Conservation (phyloP, 768 basidiomycete genomes). For the Xerocomellus intermedius region DNA sequence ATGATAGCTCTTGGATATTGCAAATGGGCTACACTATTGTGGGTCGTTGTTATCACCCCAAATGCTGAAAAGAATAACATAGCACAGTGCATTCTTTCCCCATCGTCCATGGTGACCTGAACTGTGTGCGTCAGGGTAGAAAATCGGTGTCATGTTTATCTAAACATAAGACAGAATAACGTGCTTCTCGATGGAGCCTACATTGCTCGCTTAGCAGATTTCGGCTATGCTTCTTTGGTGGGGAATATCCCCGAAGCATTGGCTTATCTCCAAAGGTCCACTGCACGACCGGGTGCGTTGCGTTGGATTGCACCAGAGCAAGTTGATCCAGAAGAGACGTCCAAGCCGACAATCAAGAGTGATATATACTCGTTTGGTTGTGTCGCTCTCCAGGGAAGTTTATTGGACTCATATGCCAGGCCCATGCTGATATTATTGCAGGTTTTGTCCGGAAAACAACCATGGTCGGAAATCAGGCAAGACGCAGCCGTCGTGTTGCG, state of each 20-base stretch:
- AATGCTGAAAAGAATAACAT: not conserved
- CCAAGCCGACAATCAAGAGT: not conserved
- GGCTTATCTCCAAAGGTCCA: slow-evolving; percentile 19
- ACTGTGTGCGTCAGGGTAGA: not conserved
- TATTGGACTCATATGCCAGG: slow-evolving; percentile 9
- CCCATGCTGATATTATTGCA: not conserved
- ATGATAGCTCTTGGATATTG: slow-evolving; percentile 13
- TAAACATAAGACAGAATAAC: slow-evolving; percentile 13
- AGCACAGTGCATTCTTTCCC: slow-evolving; percentile 13
- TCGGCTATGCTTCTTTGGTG: slow-evolving; percentile 37
- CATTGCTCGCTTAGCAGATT: slow-evolving; percentile 43
- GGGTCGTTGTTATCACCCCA: not conserved
- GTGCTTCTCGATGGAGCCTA: slow-evolving; percentile 19
- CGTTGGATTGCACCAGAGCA: no score
- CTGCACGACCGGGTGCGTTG: slow-evolving; percentile 18
- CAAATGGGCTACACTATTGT: slow-evolving; percentile 17
- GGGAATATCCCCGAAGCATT: slow-evolving; percentile 9
- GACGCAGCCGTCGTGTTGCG: slow-evolving; percentile 5
- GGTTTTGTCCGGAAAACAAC: slow-evolving; percentile 9
- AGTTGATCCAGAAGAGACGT: slow-evolving; percentile 2
- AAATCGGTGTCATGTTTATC: not conserved
- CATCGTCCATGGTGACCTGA: slow-evolving; percentile 19
- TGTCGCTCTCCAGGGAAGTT: slow-evolving; percentile 27
- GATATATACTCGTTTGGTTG: slow-evolving; percentile 28
- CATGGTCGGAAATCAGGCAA: slow-evolving; percentile 8